Evolutionary conservation across 805 yeast genomes (phyloP).

Genomic region (Spathaspora sp.): DNA sequence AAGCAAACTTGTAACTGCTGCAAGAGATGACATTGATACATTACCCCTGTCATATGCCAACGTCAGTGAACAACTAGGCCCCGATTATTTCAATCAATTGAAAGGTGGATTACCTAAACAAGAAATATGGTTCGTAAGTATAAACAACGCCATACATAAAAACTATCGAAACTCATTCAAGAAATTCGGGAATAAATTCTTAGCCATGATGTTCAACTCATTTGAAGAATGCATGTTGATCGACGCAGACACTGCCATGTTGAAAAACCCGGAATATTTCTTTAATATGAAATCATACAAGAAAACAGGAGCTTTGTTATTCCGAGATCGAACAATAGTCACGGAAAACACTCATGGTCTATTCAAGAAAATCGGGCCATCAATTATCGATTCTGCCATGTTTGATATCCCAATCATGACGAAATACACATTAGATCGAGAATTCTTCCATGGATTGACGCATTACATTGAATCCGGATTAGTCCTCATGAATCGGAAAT

Average conservation of each 20-base stretch:
- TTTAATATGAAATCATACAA: conserved; percentile 24
- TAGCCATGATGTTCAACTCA: conserved; percentile 54
- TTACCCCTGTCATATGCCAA: conserved; percentile 20
- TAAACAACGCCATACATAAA: conserved; percentile 16
- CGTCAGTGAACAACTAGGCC: conserved; percentile 13
- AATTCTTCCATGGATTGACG: conserved; percentile 33
- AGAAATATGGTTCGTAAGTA: conserved; percentile 34
- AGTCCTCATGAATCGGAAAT: conserved; percentile 17
- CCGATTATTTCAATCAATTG: conserved; percentile 15
- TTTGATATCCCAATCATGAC: conserved; percentile 33
- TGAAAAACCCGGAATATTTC: conserved; percentile 21
- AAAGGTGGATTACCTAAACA: conserved; percentile 25
- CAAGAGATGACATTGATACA: conserved; percentile 18
- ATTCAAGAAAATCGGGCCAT: conserved; percentile 20
- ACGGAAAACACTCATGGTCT: conserved; percentile 14
- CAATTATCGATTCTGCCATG: conserved; percentile 18
- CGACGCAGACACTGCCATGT: conserved; percentile 47
- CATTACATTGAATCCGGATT: conserved; percentile 31
- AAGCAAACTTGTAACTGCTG: conserved; percentile 16
- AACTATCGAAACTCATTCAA: conserved; percentile 16
- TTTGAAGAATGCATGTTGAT: conserved; percentile 51
- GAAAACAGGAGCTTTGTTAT: conserved; percentile 30
- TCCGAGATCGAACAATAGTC: conserved; percentile 24
- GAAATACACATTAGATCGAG: conserved; percentile 21
- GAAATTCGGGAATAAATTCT: conserved; percentile 37